These are phyloP conservation scores for Claviceps sp. DNA, from an alignment of 2,329 filamentous ascomycete genomes.

Conservation along the genomic window DNA sequence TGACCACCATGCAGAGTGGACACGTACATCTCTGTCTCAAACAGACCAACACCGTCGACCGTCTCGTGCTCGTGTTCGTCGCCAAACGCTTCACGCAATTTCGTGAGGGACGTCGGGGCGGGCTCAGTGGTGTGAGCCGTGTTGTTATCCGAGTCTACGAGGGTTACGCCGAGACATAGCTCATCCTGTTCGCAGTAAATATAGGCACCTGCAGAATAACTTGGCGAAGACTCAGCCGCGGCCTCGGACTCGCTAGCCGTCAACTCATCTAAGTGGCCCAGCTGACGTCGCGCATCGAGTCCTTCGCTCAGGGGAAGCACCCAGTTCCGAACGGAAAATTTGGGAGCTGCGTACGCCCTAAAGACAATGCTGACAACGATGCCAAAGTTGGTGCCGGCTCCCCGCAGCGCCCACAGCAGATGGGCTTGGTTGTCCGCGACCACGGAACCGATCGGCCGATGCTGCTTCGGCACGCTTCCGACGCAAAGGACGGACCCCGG, in stretches of 20 bases:
- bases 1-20: constrained; percentile 46
- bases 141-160: neutral
- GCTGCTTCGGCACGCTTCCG: constrained; percentile 29
- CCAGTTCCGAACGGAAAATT: constrained; percentile 28
- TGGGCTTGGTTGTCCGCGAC: constrained; percentile 32
- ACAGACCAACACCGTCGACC: constrained; percentile 36
- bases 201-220: neutral
- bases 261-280: neutral
- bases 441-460: neutral
- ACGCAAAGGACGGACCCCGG: constrained; percentile 34
- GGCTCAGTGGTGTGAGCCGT: neutral
- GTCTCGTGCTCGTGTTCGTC: constrained; percentile 16
- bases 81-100: constrained; percentile 17
- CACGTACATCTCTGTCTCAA: constrained; percentile 49
- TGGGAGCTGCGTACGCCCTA: constrained; percentile 28
- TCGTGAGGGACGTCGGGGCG: neutral
- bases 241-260: neutral
- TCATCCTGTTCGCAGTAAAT: neutral
- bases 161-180: neutral
- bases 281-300: constrained; percentile 1
- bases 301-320: constrained; percentile 19
- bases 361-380: constrained; percentile 42
- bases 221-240: neutral
- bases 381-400: constrained; percentile 46
- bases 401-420: constrained; percentile 43